These are phyloP conservation scores for Beauveria pseudobassiana DNA, from an alignment of 2,329 filamentous ascomycete species.

Conservation along the genomic window DNA sequence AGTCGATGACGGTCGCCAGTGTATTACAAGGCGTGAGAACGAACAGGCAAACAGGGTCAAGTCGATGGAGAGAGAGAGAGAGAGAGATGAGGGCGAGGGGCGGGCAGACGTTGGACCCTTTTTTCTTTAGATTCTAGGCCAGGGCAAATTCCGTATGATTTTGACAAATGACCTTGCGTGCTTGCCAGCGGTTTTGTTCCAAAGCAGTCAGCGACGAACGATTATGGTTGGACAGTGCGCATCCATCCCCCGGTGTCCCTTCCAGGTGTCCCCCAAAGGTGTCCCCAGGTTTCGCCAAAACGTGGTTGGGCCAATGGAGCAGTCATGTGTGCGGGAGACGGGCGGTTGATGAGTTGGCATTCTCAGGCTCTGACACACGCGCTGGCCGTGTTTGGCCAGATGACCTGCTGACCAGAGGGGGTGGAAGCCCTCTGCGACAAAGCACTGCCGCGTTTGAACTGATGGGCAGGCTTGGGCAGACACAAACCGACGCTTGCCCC, in stretches of 20 bases:
- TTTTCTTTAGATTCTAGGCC: too few relatives aligned
- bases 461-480: too few relatives aligned
- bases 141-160: background rate
- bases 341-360: constrained; percentile 6
- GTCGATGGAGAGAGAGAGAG: too few relatives aligned
- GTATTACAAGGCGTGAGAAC: too few relatives aligned
- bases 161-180: constrained; percentile 6
- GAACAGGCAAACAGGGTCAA: too few relatives aligned
- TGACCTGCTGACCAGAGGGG: constrained; percentile 6
- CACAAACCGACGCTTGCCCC: too few relatives aligned
- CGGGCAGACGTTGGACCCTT: background rate
- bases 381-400: constrained; percentile 1
- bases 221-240: background rate
- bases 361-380: constrained; percentile 2
- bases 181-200: background rate
- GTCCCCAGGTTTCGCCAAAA: constrained; percentile 4
- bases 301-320: constrained; percentile 1
- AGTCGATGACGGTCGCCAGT: too few relatives aligned
- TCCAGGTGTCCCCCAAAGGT: background rate
- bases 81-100: background rate
- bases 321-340: constrained; percentile 4
- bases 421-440: background rate
- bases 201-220: background rate
- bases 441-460: too few relatives aligned
- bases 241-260: too few relatives aligned